Base-by-base conservation (phyloP, 2,329 filamentous ascomycete species). In the Chrysoporthe austroafricana region DNA sequence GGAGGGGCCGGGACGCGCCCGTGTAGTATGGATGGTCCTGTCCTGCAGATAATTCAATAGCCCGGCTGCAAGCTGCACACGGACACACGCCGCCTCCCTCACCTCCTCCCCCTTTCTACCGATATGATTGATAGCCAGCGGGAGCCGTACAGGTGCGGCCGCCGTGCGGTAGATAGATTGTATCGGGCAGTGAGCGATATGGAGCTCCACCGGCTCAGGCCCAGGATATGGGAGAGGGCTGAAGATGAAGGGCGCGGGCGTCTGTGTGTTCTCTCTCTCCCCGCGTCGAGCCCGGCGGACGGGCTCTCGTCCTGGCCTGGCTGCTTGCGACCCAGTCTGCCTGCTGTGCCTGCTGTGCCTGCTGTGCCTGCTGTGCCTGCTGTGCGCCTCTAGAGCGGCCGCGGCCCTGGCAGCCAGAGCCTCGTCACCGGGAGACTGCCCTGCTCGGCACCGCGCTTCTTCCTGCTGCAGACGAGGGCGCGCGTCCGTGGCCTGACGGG, bases 41-140 rank as follows among this genome's bases (percentile, higher is more conserved):
- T 34, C 50, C 50, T 54, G 50, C 26, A 54, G 50, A 54, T 34
- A 34, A 61, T 56, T 57, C 39, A 56, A 56, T 57, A 56, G 48
- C 50, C 50, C 14, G n/a, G 50, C 14, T 63, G 62, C 62, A 63
- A 56, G 39, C 46, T 56, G 62, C 50, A 54, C 44, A 54, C 61
- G 61, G 46, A 63, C 50, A 42, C 57, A 16, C 56, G 26, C 26
- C 32, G 16, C 50, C 4, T 44, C 14, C 32, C 42, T 62, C 5
- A 39, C 32, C 11, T 26, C 26, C 13, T 56, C 26, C 21, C 52
- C 26, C 52, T 36, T 18, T 36, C 4, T 14, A 57, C 54, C 7
- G 54, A 57, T 57, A 39, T 54, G 21, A 52, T 52, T 54, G 21
- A 52, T 52, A 36, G 18, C 34, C 8, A 36, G 52, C 14, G 32